A percentile compares a stretch with the other conserved stretches of the same genome.
phyloP scores from a whole-genome alignment of 2,329 filamentous ascomycete genomes.

The Aspergillus novofumigatus region DNA sequence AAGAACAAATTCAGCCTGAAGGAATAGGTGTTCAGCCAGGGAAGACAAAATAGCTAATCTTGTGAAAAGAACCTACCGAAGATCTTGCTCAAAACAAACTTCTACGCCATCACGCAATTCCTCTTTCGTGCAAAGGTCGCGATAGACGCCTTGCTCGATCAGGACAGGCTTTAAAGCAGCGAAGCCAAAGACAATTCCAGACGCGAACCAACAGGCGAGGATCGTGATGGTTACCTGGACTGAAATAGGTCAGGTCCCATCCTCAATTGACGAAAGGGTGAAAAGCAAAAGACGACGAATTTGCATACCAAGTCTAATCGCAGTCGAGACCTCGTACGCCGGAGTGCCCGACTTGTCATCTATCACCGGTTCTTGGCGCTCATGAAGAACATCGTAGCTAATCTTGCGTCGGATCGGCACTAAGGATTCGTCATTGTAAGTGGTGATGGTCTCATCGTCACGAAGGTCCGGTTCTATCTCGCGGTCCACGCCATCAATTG shows the following conservation, averaged over 20 bases:
- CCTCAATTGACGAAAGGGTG: not conserved
- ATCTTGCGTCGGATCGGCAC: conserved; percentile 39
- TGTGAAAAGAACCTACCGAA: conserved; percentile 34
- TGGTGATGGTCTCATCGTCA: conserved; percentile 15
- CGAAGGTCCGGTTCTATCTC: conserved; percentile 24
- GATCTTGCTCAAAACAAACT: conserved; percentile 55
- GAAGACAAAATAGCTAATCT: not conserved
- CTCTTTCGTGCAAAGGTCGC: conserved; percentile 55
- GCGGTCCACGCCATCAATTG: conserved; percentile 47
- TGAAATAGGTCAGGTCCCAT: not conserved
- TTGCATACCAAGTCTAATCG: conserved; percentile 21
- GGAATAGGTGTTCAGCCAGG: conserved; percentile 4
- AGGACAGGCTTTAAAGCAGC: conserved; percentile 78
- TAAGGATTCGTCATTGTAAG: conserved; percentile 1
- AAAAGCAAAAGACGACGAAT: not conserved
- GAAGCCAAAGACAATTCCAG: conserved; percentile 79
- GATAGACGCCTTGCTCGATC: conserved; percentile 69
- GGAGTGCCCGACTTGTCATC: conserved; percentile 41
- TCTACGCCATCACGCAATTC: conserved; percentile 46
- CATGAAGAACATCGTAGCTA: conserved; percentile 45
- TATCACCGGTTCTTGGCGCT: conserved; percentile 25
- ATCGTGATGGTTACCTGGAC: conserved; percentile 61
- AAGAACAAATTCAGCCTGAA: conserved; percentile 78
- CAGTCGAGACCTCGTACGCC: conserved; percentile 43
- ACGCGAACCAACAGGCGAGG: conserved; percentile 66